phyloP scores from a whole-genome alignment of 179 eudicot genomes.

The Vitellaria paradoxa region DNA sequence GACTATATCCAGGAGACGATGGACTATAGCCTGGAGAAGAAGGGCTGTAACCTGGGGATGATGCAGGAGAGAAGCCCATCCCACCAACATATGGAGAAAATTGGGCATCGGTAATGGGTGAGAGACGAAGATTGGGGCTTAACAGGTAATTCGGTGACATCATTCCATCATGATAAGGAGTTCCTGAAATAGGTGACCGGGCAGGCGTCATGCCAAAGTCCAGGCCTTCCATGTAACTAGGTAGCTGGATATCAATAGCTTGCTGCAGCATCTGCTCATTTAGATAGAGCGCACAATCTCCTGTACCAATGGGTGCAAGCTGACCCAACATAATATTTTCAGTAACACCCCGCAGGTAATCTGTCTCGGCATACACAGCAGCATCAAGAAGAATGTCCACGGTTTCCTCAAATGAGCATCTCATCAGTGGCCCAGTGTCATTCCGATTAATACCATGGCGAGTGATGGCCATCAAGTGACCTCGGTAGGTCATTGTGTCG shows the following conservation, averaged over 20 bases:
- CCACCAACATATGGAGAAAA: slow-evolving; percentile 89
- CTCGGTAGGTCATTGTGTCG: slow-evolving; percentile 98
- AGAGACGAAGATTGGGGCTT: slow-evolving; percentile 68
- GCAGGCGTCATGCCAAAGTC: slow-evolving; percentile 93
- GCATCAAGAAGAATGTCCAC: slow-evolving; percentile 99
- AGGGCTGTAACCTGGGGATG: slow-evolving; percentile 75
- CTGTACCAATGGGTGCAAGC: slow-evolving; percentile 98
- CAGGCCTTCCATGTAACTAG: slow-evolving; percentile 83
- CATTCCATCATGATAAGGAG: slow-evolving; percentile 88
- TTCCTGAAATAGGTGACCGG: slow-evolving; percentile 70
- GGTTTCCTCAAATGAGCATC: slow-evolving; percentile 99
- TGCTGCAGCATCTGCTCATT: slow-evolving; percentile 90
- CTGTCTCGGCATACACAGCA: slow-evolving; percentile 94
- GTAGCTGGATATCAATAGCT: slow-evolving; percentile 87
- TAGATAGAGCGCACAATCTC: slow-evolving; percentile 72
- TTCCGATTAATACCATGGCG: slow-evolving; percentile 96
- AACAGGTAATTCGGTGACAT: slow-evolving; percentile 74
- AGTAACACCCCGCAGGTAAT: slow-evolving; percentile 84
- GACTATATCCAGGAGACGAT: slow-evolving; percentile 74
- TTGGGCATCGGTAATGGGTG: slow-evolving; percentile 66
- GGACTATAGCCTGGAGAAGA: slow-evolving; percentile 77
- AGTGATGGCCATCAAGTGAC: slow-evolving; percentile 98
- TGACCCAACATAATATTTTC: slow-evolving; percentile 99
- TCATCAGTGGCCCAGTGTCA: slow-evolving; percentile 97
- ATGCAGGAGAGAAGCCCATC: slow-evolving; percentile 72